Base-by-base conservation (phyloP, 495 filamentous ascomycete species). In the Penicillium coffeae region DNA sequence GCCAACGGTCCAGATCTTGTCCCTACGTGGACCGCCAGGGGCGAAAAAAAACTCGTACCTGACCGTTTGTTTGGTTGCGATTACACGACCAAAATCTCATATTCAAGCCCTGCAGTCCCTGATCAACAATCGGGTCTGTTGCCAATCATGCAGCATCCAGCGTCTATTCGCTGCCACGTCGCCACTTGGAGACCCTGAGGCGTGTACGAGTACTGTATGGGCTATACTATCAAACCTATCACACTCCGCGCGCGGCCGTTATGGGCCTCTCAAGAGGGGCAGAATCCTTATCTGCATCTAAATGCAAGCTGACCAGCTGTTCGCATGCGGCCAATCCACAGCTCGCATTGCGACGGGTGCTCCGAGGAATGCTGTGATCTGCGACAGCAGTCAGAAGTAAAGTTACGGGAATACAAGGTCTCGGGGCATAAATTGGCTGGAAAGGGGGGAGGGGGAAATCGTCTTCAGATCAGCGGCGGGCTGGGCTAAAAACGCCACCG, bases 401-500 rank as follows among this genome's bases (percentile, higher is more conserved):
- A 44, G 19, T 20, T 21, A 43, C 33, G 39, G 21, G 20, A n/a
- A n/a, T n/a, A n/a, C n/a, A n/a, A n/a, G n/a, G n/a, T n/a, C n/a
- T n/a, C n/a, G n/a, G n/a, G n/a, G n/a, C n/a, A n/a, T n/a, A 30
- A 30, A 5, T 30, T 10, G 4, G 25, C 25, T 30, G 25, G 4
- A 30, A 21, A 52, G 21, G 35, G 30, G 27, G 35, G n/a, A 16
- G 38, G 15, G 40, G 46, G 45, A 43, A 47, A 55, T 42, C 42
- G 45, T 50, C 39, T 49, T 45, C 27, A 36, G 50, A 58, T 54
- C 39, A 12, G 44, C 30, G 19, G 15, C 19, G 43, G 35, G 43
- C 21, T 18, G 25, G 44, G 38, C 59, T 60, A 60, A 52, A 54
- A 52, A 55, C 59, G 59, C 59, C 59, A 62, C 59, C 56, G 59